Evolutionary conservation across 129 eudicot genomes (phyloP), one percentile per base, ranked within the genome.

Genomic region (Flaveria linearis): DNA sequence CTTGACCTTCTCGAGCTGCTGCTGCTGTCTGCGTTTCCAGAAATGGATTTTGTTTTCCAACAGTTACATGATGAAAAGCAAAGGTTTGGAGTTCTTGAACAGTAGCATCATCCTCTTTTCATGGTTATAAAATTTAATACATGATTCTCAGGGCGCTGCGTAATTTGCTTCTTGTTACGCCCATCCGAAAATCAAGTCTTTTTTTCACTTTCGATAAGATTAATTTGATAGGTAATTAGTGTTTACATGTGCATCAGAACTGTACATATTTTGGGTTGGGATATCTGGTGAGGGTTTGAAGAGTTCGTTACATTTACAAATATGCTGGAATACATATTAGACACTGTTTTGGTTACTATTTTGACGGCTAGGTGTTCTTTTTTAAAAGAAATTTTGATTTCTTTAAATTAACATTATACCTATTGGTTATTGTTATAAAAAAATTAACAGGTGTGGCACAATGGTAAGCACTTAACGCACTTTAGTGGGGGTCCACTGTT

Each of bases 11-110:
- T 95, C 9, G 89, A 95, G 85, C 82, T 91, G 77, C 82, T 95
- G 76, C 89, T 91, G 10, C 41, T 91, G 85, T 83, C 96, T 0
- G 92, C 94, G 28, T 89, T 89, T 50, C 99, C 99, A 9, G 99
- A 95, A 83, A 80, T 95, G 83, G 94, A 87, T 74, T 23, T 18
- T 43, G 84, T 82, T 66, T 91, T 95, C 82, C 91, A 83, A 63
- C 85, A 86, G 58, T 70, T 95, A 76, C 87, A 81, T 45, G 89
- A 91, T 25, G 96, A 91, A 41, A 95, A 91, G 53, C 86, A 89
- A 14, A 91, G 75, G 81, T 91, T 91, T 74, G 99, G 99, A 58
- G 86, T 77, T 65, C 83, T 84, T 75, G 62, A 81, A 78, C 79
- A 78, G 56, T 68, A 53, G 12, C 76, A 65, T 45, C 42, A 18